Base-by-base conservation (phyloP, 192 early-diverging fungal genomes). In the Backusella australiensis region DNA sequence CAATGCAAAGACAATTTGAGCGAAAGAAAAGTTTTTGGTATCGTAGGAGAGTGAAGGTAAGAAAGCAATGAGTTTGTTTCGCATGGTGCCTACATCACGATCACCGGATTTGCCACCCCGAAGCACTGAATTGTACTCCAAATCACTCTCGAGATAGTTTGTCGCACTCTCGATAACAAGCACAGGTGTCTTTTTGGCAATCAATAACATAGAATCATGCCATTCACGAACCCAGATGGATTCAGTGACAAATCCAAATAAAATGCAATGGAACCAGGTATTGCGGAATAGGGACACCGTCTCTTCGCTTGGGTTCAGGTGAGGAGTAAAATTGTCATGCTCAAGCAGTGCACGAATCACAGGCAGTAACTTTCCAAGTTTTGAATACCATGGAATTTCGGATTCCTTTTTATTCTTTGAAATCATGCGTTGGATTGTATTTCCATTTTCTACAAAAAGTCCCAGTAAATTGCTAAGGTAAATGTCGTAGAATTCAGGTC, bases 261-360 rank as follows among this genome's bases (percentile, higher is more conserved):
- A 79, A 0, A 94, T 92, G 63, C 93, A 87, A 66, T 94, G 92
- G 75, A 98, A 90, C 98, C 98, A 99, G 41, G 94, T 89, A 80
- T 95, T 94, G 41, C 97, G 87, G 83, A 96, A 96, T 15, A 93
- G 77, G 35, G 86, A 80, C 3, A 90, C 86, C 17, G 90, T 84
- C 69, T 93, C 93, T 3, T 89, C 84, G 36, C 84, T 85, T 7
- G 90, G 85, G 11, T 82, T 80, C 29, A 83, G 71, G 66, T 89
- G 89, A 9, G 85, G 84, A 35, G 83, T 79, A 73, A 91, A 94
- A 36, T 88, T 87, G 6, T 82, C 73, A 41, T 90, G 88, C 6
- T 80, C 80, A 35, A 93, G 82, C 19, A 94, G 83, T 34, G 89
- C 85, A 32, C 80, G 80, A 6, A 94, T 69, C 2, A 94, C 82